Conservation (phyloP, 805 yeast genomes). For the Clavispora phyllophila region DNA sequence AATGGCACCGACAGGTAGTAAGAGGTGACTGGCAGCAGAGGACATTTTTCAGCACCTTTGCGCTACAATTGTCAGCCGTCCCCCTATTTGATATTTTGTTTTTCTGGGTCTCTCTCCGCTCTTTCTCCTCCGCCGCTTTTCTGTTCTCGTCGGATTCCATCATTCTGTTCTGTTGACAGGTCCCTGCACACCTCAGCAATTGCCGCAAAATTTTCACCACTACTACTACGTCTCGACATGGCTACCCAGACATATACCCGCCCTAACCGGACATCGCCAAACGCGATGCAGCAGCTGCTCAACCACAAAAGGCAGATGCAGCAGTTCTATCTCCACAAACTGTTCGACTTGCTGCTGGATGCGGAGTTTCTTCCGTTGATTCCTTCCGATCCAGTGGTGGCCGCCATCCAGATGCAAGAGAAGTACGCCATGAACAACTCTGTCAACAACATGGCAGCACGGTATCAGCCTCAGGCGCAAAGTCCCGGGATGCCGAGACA, state of each 20-base stretch:
- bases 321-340: slow-evolving; percentile 53
- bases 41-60: no score
- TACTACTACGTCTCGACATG: slow-evolving; percentile 3
- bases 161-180: not conserved
- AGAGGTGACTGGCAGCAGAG: no score
- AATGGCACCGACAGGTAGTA: no score
- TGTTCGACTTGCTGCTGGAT: slow-evolving; percentile 70
- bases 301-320: slow-evolving; percentile 20
- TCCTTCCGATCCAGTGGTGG: slow-evolving; percentile 15
- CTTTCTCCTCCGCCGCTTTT: not conserved
- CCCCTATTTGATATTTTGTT: no score
- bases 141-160: not conserved
- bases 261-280: not conserved
- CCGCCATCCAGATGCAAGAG: slow-evolving; percentile 13
- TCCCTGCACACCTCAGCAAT: slow-evolving; percentile 14
- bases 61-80: no score
- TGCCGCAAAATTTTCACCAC: slow-evolving; percentile 19
- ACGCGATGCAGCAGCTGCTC: slow-evolving; percentile 11
- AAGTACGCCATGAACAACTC: not conserved
- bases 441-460: slow-evolving; percentile 7
- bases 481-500: slow-evolving; percentile 7
- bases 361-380: slow-evolving; percentile 48
- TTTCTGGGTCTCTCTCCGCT: no score
- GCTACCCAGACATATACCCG: slow-evolving; percentile 6
- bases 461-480: slow-evolving; percentile 4